Evolutionary conservation across 805 yeast species (phyloP).

Genomic region (Hanseniaspora nectarophila): DNA sequence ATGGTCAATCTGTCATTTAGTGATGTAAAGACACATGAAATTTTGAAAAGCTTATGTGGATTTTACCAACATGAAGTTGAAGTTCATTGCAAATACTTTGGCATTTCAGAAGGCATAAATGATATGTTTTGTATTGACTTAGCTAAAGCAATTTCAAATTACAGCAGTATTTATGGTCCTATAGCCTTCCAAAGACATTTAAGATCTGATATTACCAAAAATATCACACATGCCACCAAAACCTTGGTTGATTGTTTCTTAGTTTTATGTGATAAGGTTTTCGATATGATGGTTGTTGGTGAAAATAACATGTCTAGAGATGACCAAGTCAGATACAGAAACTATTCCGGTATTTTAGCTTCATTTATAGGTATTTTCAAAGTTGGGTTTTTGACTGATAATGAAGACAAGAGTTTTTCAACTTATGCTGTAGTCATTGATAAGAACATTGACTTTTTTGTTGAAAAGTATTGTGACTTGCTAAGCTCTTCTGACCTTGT

Average conservation of each 20-base stretch:
- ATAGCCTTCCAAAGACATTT: conserved; percentile 63
- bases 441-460: conserved; percentile 35
- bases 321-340: conserved; percentile 41
- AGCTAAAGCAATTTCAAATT: conserved; percentile 38
- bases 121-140: conserved; percentile 29
- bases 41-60: conserved; percentile 34
- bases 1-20: conserved; percentile 42
- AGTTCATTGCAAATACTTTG: conserved; percentile 23
- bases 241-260: conserved; percentile 26
- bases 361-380: conserved; percentile 53
- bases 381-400: conserved; percentile 26
- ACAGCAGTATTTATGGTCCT: conserved; percentile 49
- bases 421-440: conserved; percentile 22
- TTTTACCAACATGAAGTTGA: conserved; percentile 23
- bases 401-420: not conserved
- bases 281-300: conserved; percentile 16
- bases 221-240: conserved; percentile 22
- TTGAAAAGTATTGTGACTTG: conserved; percentile 39
- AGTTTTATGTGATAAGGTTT: conserved; percentile 31
- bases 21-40: conserved; percentile 38
- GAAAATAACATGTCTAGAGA: conserved; percentile 24
- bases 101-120: conserved; percentile 18
- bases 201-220: conserved; percentile 32
- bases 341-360: conserved; percentile 62
- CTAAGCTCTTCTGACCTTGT: conserved; percentile 40